Base-by-base conservation (phyloP, 306 rosid species). In the Quercus glauca region DNA sequence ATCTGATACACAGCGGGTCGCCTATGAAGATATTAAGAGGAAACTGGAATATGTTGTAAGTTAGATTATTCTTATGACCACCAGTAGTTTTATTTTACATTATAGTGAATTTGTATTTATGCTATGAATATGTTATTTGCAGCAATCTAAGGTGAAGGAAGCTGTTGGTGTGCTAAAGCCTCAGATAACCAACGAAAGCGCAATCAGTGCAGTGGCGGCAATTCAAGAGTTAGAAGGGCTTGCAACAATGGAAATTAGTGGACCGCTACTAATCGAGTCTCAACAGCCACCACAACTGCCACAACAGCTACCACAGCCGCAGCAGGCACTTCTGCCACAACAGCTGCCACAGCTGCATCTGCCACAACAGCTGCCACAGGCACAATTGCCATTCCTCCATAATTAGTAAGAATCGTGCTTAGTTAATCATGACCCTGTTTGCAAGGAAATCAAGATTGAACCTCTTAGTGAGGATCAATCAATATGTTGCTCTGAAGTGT, bases 11-110 rank as follows among this genome's bases (percentile, higher is more conserved):
- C 81, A 60, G 64, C 69, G 59, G 19, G 86, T 49, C 25, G 86
- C 57, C 6, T 79, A 81, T 70, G 92, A 69, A 73, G 94, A 86
- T 18, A 86, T 93, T 43, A 86, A 49, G 86, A 84, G 89, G 90
- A 91, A 90, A 76, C 89, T 91, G 23, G 95, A 90, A 65, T 86
- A 78, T 77, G 85, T 93, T 73, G 97, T 93, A 83, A 93, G 98
- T 87, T 56, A 71, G 76, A 65, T 43, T 17, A 11, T 35, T 70
- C 69, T 56, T 41, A 59, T 77, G 58, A 43, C 58, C 73, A 41
- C 45, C 0, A 0, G 20, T 61, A 35, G 0, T 59, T 29, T 5
- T 63, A 12, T 77, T 55, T 68, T 28, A 15, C 35, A 73, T 65
- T 83, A 73, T 17, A 26, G 59, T 80, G 51, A 21, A 15, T 64